Conservation (phyloP, 2,329 filamentous ascomycete species). For the Boeremia exigua region DNA sequence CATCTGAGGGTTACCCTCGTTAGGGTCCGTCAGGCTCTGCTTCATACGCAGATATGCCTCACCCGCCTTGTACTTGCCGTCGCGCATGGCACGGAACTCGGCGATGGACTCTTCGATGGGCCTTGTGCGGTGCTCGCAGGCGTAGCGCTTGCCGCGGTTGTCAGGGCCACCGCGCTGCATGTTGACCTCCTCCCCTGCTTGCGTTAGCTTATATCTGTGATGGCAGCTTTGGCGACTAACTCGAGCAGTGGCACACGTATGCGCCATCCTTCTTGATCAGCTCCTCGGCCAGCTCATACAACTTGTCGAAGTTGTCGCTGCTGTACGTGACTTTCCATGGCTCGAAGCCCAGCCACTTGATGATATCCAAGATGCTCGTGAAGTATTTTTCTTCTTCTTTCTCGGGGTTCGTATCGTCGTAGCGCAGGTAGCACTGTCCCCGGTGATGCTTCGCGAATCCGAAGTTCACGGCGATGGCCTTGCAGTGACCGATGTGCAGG, state of each 20-base stretch:
- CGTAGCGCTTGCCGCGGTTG: slow-evolving; percentile 71
- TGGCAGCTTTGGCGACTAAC: slow-evolving; percentile 40
- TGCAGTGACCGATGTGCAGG: slow-evolving; percentile 91
- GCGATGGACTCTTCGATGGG: slow-evolving; percentile 75
- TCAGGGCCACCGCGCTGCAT: slow-evolving; percentile 82
- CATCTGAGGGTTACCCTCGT: slow-evolving; percentile 88
- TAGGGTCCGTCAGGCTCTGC: slow-evolving; percentile 69
- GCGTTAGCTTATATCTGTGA: not conserved
- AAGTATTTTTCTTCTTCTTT: slow-evolving; percentile 92
- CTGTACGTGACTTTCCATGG: slow-evolving; percentile 83
- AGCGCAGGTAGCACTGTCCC: slow-evolving; percentile 78
- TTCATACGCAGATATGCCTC: slow-evolving; percentile 93
- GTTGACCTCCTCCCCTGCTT: slow-evolving; percentile 76
- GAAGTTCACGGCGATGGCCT: slow-evolving; percentile 96
- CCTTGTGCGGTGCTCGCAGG: slow-evolving; percentile 80
- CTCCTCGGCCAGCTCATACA: slow-evolving; percentile 89
- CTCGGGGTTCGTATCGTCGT: slow-evolving; percentile 95
- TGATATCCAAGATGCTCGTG: slow-evolving; percentile 84
- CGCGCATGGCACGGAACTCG: slow-evolving; percentile 89
- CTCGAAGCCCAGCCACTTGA: slow-evolving; percentile 85
- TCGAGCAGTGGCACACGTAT: slow-evolving; percentile 86
- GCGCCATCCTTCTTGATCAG: slow-evolving; percentile 73
- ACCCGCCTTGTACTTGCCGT: slow-evolving; percentile 85
- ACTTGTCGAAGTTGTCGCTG: slow-evolving; percentile 84
- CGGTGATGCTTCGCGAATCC: slow-evolving; percentile 87